Base-by-base conservation (phyloP, 2,329 filamentous ascomycete genomes). In the Nannizzia gypsea region DNA sequence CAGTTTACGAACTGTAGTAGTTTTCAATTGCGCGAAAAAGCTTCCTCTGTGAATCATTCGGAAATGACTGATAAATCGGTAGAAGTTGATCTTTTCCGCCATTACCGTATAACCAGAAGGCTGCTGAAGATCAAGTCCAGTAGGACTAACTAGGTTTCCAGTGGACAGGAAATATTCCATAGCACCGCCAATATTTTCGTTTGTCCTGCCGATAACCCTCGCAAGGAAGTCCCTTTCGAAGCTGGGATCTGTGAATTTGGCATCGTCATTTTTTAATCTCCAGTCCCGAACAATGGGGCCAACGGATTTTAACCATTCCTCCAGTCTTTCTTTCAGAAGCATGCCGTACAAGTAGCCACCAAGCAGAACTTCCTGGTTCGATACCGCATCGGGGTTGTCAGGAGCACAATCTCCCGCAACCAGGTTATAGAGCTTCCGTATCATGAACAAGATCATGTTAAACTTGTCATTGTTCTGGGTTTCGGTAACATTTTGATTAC, bases 11-110 rank as follows among this genome's bases (percentile, higher is more conserved):
- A 99, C 93, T 0, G 93, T 93, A 0, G 93, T 99, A 0, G 93
- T 99, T 76, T 96, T 97, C 64, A 99, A 77, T 72, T 97, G 89
- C 2, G 93, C 93, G 73, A 99, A 99, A 82, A 99, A 99, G 71
- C 90, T 93, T 79, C 93, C 93, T 84, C 93, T 85, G 77, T 99
- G 93, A 61, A 99, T 90, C 90, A 96, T 96, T 66, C 93, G 88
- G 81, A 99, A 99, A 74, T 99, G 93, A 73, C 89, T 93, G 77
- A 99, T 95, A 77, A 97, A 99, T 68, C 93, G 89, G 69, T 95
- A 84, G 72, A 97, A 99, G 77, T 99, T 99, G 71, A 99, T 92
- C 80, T 97, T 97, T 72, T 99, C 93, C 2, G 93, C 93, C 57
- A 97, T 91, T 57, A 99, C 90, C 0, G 90, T 95, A 73, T 95